Evolutionary conservation across 176 grass and related monocot genomes (phyloP), one percentile per base, ranked within the genome.

Genomic region (Avena insularis): DNA sequence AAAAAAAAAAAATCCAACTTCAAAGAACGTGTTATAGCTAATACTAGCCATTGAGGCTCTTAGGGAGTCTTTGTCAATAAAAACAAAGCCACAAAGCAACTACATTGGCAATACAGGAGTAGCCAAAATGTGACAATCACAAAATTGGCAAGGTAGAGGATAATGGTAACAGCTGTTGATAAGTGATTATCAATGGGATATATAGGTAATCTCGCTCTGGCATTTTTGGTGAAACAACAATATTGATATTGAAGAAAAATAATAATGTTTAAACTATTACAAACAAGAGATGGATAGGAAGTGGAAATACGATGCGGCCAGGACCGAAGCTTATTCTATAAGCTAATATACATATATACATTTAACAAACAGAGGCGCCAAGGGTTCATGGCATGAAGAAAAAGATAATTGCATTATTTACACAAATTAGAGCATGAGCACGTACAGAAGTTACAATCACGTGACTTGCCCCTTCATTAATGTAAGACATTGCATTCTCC

Each of bases 391-490:
- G 36, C 68, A 82, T 55, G 1, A 85, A 71, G 9, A 17, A 60
- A 81, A 70, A 51, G 3, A 85, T 12, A 82, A 38, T 2, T 17
- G 48, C 11, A 82, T 35, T 5, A 55, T 82, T 81, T 87, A 78
- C 15, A 71, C 1, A 78, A 78, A 53, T 47, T 59, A 88, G 55
- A 88, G 71, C 62, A 79, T 83, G 55, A 49, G 43, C 83, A 93
- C 87, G 50, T 90, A 96, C 94, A 72, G 94, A 98, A 23, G 97
- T 98, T 79, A 98, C 94, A 83, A 96, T 96, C 82, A 96, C 94
- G 71, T 98, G 97, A 85, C 93, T 96, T 62, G 97, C 97, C 43
- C 97, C 97, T 98, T 96, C 92, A 35, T 93, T 85, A 80, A 96
- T 80, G 79, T 96, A 95, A 73, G 51, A 84, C 55, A 71, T 89